These are phyloP conservation scores for Hericium alpestre DNA, from an alignment of 768 basidiomycete species.

Conservation along the genomic window DNA sequence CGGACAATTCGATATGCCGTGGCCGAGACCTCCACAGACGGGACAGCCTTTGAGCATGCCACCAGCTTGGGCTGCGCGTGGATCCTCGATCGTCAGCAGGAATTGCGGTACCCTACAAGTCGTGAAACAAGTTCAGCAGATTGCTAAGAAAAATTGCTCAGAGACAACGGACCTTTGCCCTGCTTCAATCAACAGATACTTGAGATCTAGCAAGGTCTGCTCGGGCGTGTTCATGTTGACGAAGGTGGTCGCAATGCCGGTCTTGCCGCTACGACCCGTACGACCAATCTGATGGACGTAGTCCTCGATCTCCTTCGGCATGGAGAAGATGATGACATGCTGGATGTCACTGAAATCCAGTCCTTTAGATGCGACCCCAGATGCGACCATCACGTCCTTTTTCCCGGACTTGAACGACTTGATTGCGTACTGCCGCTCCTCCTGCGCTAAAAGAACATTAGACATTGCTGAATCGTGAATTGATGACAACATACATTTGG, in stretches of 20 bases:
- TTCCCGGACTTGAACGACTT: conserved; percentile 94
- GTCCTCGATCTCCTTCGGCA: conserved; percentile 99
- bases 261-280: conserved; percentile 95
- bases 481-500: conserved; percentile 59
- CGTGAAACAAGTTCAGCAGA: conserved; percentile 8
- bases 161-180: conserved; percentile 93
- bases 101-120: conserved; percentile 80
- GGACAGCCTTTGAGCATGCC: conserved; percentile 80
- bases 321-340: conserved; percentile 97
- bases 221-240: conserved; percentile 97
- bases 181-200: conserved; percentile 93
- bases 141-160: too few relatives aligned
- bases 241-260: conserved; percentile 97
- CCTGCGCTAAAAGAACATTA: conserved; percentile 55
- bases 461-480: not conserved
- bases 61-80: conserved; percentile 61
- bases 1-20: conserved; percentile 89
- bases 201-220: conserved; percentile 92
- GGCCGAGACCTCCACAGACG: conserved; percentile 95
- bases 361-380: conserved; percentile 94
- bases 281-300: conserved; percentile 99
- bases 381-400: conserved; percentile 99
- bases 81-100: conserved; percentile 82
- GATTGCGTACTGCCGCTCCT: conserved; percentile 98
- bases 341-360: conserved; percentile 98